Evolutionary conservation across 768 basidiomycete species (phyloP).

Genomic region (Rhodosporidiobolus sp.): DNA sequence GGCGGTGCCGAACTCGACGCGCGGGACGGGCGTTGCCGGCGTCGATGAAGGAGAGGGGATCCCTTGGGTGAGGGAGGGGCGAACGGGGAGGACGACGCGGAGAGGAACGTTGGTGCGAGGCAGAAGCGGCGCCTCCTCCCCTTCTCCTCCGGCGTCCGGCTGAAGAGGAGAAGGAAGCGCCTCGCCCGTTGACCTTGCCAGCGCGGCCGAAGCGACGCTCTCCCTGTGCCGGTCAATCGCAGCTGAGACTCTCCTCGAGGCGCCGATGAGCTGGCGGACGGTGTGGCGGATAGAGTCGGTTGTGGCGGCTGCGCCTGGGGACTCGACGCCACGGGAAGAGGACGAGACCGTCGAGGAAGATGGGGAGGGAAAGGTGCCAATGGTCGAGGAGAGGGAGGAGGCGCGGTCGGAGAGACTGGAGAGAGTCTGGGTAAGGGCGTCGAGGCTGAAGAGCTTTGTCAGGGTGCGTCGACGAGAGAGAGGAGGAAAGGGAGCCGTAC

Average conservation of each 20-base stretch:
- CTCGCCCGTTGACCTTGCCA: too few relatives aligned
- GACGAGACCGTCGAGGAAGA: not conserved
- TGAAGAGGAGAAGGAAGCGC: too few relatives aligned
- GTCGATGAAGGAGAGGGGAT: not conserved
- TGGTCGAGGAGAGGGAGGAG: not conserved
- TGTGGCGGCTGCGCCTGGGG: not conserved
- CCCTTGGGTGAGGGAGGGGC: not conserved
- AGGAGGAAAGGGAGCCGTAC: not conserved
- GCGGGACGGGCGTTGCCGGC: too few relatives aligned
- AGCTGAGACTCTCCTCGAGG: constrained; percentile 20
- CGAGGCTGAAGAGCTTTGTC: not conserved
- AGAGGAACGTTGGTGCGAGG: not conserved
- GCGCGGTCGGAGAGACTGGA: not conserved
- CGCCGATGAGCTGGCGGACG: constrained; percentile 19
- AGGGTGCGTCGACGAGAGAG: not conserved
- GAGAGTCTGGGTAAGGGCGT: not conserved
- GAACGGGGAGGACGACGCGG: not conserved
- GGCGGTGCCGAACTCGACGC: too few relatives aligned
- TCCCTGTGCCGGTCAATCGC: constrained; percentile 28
- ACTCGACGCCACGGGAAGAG: not conserved
- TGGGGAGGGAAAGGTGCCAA: not conserved
- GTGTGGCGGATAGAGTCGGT: constrained; percentile 22
- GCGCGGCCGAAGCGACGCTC: not conserved
- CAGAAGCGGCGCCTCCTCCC: not conserved
- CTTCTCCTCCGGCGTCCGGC: too few relatives aligned